Evolutionary conservation across 345 rosid species (phyloP), one percentile per base, ranked within the genome.

Genomic region (Eucalyptus rudis): DNA sequence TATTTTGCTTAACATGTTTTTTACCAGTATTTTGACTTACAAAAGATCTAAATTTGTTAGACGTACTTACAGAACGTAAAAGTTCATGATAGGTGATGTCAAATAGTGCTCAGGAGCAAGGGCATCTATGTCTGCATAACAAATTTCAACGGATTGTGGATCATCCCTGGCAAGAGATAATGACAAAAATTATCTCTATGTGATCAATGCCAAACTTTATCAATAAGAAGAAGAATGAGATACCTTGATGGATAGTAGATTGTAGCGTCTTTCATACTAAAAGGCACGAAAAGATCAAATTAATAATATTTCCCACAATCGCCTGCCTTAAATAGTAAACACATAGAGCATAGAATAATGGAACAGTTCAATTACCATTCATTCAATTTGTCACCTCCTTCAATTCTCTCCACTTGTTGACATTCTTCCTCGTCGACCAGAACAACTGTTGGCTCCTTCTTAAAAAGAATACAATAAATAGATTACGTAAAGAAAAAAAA

Each of bases 211-310:
- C 88, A 86, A n/a, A 83, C 52, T 51, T 13, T 71, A 62, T 66
- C 58, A 88, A 43, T 64, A 89, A 76, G 14, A 76, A 76, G 84
- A 76, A 76, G 47, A 76, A 76, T 59, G 87, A 27, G 24, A 88
- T 91, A 98, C 99, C 98, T 94, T 76, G 98, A 94, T 50, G 99
- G 98, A 87, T 95, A 97, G 91, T 92, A 92, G 87, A 97, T 93
- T 84, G 44, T 93, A 47, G 92, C 91, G 80, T 91, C 95, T 89
- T 88, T 93, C 92, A 91, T 90, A 90, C 98, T 95, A 90, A 94
- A 86, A 71, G 40, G 86, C 89, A 83, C 90, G 49, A 92, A 88
- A 86, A 83, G 89, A 86, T 50, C 68, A 87, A 76, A 20, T 40
- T 76, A 76, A 76, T 40, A 76, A 76, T 40, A 76, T 76, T 40